Conservation (phyloP, 2,329 filamentous ascomycete species). For the Fusarium sororula region DNA sequence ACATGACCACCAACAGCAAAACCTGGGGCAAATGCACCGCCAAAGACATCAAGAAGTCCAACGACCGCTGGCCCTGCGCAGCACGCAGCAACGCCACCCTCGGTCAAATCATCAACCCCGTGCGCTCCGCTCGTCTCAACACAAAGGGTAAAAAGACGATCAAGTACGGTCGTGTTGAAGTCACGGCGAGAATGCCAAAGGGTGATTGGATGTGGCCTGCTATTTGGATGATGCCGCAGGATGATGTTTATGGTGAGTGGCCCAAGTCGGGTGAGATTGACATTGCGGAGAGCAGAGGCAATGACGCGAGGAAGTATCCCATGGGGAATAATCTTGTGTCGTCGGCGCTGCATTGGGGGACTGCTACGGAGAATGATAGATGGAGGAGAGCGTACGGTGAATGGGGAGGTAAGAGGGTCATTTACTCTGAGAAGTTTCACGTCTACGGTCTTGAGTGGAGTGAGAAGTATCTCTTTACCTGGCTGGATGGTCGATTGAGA, state of each 20-base stretch:
- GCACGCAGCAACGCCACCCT: conserved; percentile 54
- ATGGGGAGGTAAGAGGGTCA: conserved; percentile 44
- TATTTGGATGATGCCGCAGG: conserved; percentile 56
- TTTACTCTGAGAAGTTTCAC: conserved; percentile 54
- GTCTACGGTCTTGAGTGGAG: conserved; percentile 63
- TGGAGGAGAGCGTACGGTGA: conserved; percentile 46
- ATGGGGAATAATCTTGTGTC: conserved; percentile 51
- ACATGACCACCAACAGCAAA: conserved; percentile 52
- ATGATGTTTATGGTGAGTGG: conserved; percentile 59
- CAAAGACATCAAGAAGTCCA: conserved; percentile 14
- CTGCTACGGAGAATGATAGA: conserved; percentile 40
- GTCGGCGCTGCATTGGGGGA: conserved; percentile 57
- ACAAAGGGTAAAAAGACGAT: conserved; percentile 58
- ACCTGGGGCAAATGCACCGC: conserved; percentile 50
- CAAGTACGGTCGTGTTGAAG: conserved; percentile 61
- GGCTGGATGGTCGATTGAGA: conserved; percentile 55
- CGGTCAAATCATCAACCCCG: conserved; percentile 58
- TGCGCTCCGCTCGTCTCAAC: conserved; percentile 54
- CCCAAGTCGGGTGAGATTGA: conserved; percentile 64
- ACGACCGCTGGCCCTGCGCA: conserved; percentile 45
- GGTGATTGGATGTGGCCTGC: conserved; percentile 67
- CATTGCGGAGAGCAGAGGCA: conserved; percentile 60
- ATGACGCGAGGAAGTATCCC: conserved; percentile 47
- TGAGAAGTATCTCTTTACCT: conserved; percentile 61
- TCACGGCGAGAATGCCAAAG: conserved; percentile 60